phyloP scores from a whole-genome alignment of 1,284 basidiomycete species.

The Tilletia setariae region DNA sequence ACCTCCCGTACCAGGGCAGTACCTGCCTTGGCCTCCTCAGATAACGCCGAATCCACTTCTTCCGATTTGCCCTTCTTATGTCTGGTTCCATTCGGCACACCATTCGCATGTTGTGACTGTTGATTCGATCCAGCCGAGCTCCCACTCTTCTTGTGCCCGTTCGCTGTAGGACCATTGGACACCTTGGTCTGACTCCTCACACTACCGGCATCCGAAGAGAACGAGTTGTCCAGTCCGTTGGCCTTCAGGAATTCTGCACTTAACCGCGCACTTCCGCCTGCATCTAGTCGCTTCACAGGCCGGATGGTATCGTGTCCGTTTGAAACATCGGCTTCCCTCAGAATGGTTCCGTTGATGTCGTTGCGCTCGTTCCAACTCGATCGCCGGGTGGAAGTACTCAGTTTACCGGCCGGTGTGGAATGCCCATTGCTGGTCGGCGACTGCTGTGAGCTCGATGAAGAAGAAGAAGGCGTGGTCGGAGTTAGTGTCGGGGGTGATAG shows the following conservation, averaged over 20 bases:
- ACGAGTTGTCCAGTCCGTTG: slow-evolving; percentile 12
- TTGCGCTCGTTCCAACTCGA: slow-evolving; percentile 62
- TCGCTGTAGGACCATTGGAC: slow-evolving; percentile 14
- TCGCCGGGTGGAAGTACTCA: slow-evolving; percentile 22
- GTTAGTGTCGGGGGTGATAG: background rate
- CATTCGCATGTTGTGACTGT: background rate
- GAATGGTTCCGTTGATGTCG: slow-evolving; percentile 68
- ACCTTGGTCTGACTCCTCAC: slow-evolving; percentile 6
- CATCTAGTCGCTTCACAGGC: slow-evolving; percentile 85
- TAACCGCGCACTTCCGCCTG: slow-evolving; percentile 69
- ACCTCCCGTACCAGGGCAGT: slow-evolving; percentile 39
- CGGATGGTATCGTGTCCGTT: slow-evolving; percentile 73
- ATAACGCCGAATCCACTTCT: background rate
- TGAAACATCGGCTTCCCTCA: slow-evolving; percentile 70
- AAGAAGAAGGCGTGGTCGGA: background rate
- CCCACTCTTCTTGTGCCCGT: background rate
- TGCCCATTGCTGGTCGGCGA: background rate
- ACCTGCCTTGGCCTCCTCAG: slow-evolving; percentile 30
- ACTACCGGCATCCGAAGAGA: background rate
- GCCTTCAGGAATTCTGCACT: slow-evolving; percentile 75
- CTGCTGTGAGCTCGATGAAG: background rate
- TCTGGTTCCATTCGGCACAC: background rate
- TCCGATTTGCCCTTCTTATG: slow-evolving; percentile 20
- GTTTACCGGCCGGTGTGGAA: background rate
- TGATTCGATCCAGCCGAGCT: background rate